Conservation (phyloP, 1,284 basidiomycete species). For the Moesziomyces sp. region DNA sequence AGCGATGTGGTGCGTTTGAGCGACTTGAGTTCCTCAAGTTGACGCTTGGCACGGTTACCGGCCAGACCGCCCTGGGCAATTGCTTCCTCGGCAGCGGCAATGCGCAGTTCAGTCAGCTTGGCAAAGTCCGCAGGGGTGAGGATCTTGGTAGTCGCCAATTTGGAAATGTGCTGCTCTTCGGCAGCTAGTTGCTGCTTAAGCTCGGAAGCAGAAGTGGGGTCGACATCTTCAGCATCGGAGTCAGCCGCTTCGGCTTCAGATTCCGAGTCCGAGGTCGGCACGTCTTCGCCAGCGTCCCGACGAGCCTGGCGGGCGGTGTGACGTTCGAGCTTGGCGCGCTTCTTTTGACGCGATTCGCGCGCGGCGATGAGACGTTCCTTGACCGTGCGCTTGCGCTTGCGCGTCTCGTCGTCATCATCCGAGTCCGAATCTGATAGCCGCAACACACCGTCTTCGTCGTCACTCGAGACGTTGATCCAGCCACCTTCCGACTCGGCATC, state of each 20-base stretch:
- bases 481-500: constrained; percentile 73
- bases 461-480: constrained; percentile 87
- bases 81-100: constrained; percentile 79
- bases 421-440: constrained; percentile 77
- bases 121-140: constrained; percentile 98
- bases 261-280: constrained; percentile 57
- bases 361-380: constrained; percentile 41
- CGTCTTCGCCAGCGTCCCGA: constrained; percentile 57
- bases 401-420: constrained; percentile 76
- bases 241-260: constrained; percentile 66
- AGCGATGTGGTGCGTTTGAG: constrained; percentile 71
- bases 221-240: constrained; percentile 39
- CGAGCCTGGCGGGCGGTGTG: constrained; percentile 65
- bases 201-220: constrained; percentile 6
- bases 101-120: constrained; percentile 86
- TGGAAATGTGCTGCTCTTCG: constrained; percentile 52
- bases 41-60: constrained; percentile 53
- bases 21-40: constrained; percentile 75
- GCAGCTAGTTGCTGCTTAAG: constrained; percentile 22
- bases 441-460: constrained; percentile 73
- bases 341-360: constrained; percentile 51
- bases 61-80: constrained; percentile 55
- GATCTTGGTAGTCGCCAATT: constrained; percentile 83
- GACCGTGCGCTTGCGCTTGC: constrained; percentile 40
- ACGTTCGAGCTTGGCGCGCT: constrained; percentile 46